Evolutionary conservation across 2,329 filamentous ascomycete species (phyloP).

Genomic region (Endothia cerciana): DNA sequence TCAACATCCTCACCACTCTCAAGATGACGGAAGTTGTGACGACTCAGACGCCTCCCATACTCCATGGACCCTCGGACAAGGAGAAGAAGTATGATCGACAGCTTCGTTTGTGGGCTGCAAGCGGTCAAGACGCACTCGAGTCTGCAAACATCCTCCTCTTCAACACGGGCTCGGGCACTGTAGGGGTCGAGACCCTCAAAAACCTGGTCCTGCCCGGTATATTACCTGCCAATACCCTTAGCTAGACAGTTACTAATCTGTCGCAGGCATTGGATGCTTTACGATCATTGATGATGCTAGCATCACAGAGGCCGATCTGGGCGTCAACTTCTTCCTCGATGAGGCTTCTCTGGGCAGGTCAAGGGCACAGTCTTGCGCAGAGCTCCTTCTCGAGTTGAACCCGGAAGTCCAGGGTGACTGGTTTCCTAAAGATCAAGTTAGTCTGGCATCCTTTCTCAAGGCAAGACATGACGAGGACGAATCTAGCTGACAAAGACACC

Average conservation of each 20-base stretch:
- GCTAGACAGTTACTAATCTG: background rate
- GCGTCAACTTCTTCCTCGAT: slow-evolving; percentile 96
- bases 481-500: slow-evolving; percentile 27
- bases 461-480: background rate
- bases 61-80: slow-evolving; percentile 61
- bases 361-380: slow-evolving; percentile 77
- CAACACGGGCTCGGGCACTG: slow-evolving; percentile 84
- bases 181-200: slow-evolving; percentile 90
- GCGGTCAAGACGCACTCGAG: slow-evolving; percentile 87
- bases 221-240: slow-evolving; percentile 13
- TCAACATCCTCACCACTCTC: background rate
- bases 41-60: slow-evolving; percentile 51
- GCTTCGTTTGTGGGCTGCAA: slow-evolving; percentile 91
- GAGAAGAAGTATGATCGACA: slow-evolving; percentile 91
- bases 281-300: slow-evolving; percentile 82
- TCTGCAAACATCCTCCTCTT: slow-evolving; percentile 88
- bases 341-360: slow-evolving; percentile 75
- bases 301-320: slow-evolving; percentile 82
- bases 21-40: slow-evolving; percentile 51
- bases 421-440: slow-evolving; percentile 55
- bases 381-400: slow-evolving; percentile 83
- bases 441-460: background rate
- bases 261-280: slow-evolving; percentile 79
- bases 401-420: slow-evolving; percentile 85
- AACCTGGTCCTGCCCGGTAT: slow-evolving; percentile 90